phyloP scores from a whole-genome alignment of 768 basidiomycete species.

The Lanmaoa pseudosensibilis region DNA sequence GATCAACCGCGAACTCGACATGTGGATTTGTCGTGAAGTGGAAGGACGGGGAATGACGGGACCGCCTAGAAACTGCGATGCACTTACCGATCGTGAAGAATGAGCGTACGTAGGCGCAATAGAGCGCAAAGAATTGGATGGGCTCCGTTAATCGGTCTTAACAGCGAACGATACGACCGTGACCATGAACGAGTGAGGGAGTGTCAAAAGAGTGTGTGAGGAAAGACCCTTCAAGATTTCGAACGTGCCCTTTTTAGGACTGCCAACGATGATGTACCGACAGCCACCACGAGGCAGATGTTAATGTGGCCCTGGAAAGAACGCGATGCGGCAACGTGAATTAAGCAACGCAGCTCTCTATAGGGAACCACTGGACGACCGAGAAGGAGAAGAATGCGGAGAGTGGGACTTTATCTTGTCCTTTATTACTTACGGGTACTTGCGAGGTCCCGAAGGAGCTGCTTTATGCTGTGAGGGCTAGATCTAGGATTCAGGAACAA shows the following conservation, averaged over 20 bases:
- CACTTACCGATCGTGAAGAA: conserved; percentile 30
- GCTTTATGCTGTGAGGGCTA: conserved; percentile 3
- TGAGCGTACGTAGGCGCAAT: conserved; percentile 4
- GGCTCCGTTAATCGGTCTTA: conserved; percentile 8
- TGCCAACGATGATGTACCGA: conserved; percentile 6
- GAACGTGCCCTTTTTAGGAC: conserved; percentile 17
- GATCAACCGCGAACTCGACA: conserved; percentile 12
- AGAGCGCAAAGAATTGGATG: background rate
- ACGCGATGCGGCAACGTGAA: conserved; percentile 11
- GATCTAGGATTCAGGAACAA: conserved; percentile 18
- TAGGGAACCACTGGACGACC: background rate
- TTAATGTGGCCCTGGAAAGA: conserved; percentile 6
- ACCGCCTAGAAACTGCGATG: background rate
- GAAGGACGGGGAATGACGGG: conserved; percentile 10
- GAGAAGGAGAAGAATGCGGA: background rate
- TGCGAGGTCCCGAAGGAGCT: background rate
- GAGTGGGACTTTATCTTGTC: conserved; percentile 8
- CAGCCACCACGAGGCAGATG: conserved; percentile 20
- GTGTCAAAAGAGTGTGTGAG: conserved; percentile 7
- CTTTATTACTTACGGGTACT: background rate
- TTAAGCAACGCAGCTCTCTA: conserved; percentile 4
- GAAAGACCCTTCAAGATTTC: conserved; percentile 2
- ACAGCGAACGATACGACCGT: conserved; percentile 6
- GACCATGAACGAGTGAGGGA: conserved; percentile 19
- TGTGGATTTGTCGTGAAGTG: conserved; percentile 2